Evolutionary conservation across 2,329 filamentous ascomycete species (phyloP).

Genomic region (Eutypella sp.): DNA sequence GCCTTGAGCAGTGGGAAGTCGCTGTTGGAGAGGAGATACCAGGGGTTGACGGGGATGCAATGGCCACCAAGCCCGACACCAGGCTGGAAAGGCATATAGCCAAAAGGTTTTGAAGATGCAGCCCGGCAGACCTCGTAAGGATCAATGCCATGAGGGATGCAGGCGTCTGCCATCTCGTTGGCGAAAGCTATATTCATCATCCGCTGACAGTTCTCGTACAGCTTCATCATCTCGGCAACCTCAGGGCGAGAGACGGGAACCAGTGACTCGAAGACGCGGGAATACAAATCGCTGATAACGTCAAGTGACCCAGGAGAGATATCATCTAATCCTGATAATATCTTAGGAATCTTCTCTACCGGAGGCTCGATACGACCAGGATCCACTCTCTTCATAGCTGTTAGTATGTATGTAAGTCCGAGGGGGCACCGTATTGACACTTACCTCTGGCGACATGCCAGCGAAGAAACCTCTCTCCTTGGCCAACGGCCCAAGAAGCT

Average conservation of each 20-base stretch:
- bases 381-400: conserved; percentile 37
- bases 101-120: conserved; percentile 48
- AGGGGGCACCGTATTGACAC: neutral
- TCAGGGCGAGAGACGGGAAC: conserved; percentile 47
- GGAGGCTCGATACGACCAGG: conserved; percentile 40
- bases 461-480: conserved; percentile 36
- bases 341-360: conserved; percentile 43
- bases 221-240: conserved; percentile 53
- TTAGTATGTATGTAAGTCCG: conserved; percentile 1
- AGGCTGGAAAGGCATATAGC: conserved; percentile 43
- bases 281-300: conserved; percentile 40
- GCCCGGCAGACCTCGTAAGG: conserved; percentile 46
- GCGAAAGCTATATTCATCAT: conserved; percentile 51
- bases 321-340: conserved; percentile 48
- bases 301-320: conserved; percentile 39
- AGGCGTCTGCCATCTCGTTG: conserved; percentile 54
- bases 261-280: conserved; percentile 40
- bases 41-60: conserved; percentile 52
- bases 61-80: conserved; percentile 49
- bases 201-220: conserved; percentile 54
- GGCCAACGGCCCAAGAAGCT: conserved; percentile 42
- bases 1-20: conserved; percentile 40
- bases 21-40: conserved; percentile 45
- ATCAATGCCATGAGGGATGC: conserved; percentile 38
- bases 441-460: conserved; percentile 45